Percentiles rank a stretch among this genome's conserved stretches.
Evolutionary conservation across 2,329 filamentous ascomycete genomes (phyloP).

Genomic region (Nothophoma quercina): DNA sequence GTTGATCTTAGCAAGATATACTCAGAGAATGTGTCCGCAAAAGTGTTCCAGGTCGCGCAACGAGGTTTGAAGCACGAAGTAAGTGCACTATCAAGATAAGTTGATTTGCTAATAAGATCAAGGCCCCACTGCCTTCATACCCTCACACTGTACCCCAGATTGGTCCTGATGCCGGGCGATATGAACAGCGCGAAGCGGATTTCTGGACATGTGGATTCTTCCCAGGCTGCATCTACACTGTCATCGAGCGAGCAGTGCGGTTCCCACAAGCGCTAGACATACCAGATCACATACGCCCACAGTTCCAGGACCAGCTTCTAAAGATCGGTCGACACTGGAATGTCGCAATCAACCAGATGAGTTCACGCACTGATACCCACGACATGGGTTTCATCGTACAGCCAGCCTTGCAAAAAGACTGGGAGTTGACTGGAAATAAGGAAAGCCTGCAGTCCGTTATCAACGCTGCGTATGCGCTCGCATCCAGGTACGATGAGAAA

Average conservation of each 20-base stretch:
- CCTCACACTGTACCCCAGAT: conserved; percentile 45
- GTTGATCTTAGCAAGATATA: conserved; percentile 38
- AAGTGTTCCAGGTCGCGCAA: conserved; percentile 45
- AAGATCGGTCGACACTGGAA: conserved; percentile 41
- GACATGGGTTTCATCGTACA: conserved; percentile 64
- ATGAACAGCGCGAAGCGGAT: conserved; percentile 46
- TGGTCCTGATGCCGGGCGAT: conserved; percentile 32
- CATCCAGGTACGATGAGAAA: conserved; percentile 52
- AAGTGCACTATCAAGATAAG: not conserved
- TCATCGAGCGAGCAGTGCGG: conserved; percentile 42
- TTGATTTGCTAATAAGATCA: not conserved
- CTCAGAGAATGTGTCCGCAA: conserved; percentile 40
- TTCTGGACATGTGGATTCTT: conserved; percentile 51
- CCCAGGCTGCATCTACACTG: conserved; percentile 44
- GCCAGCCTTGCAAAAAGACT: conserved; percentile 57
- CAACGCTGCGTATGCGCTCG: conserved; percentile 55
- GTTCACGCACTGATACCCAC: conserved; percentile 58
- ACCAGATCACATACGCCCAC: conserved; percentile 24
- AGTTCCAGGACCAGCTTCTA: conserved; percentile 34
- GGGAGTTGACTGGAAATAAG: conserved; percentile 54
- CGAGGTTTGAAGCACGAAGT: conserved; percentile 36
- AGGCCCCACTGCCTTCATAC: conserved; percentile 41
- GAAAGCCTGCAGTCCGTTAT: conserved; percentile 53
- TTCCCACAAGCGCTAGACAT: conserved; percentile 37
- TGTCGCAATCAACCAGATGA: conserved; percentile 44